These are phyloP conservation scores for Ananas comosus DNA, from an alignment of 176 grass and related monocot species.

Conservation along the genomic window DNA sequence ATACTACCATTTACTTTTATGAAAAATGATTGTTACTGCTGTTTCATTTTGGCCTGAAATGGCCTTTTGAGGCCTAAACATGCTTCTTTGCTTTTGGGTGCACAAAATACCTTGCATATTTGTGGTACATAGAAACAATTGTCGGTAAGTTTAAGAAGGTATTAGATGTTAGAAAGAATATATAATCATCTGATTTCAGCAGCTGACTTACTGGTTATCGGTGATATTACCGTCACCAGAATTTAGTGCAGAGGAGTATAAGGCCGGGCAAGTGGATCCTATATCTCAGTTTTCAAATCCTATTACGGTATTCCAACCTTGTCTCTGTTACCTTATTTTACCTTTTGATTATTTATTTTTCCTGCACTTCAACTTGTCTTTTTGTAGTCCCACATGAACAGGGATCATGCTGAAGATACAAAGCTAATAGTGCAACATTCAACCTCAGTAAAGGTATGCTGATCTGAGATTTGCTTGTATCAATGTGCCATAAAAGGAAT, in stretches of 20 bases:
- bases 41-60: not conserved
- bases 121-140: too few relatives aligned
- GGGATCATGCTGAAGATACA: constrained; percentile 89
- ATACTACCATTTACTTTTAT: too few relatives aligned
- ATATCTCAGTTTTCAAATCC: constrained; percentile 87
- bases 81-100: not conserved
- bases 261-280: constrained; percentile 65
- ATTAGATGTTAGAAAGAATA: too few relatives aligned
- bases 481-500: not conserved
- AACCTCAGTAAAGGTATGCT: constrained; percentile 63
- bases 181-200: not conserved
- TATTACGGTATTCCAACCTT: constrained; percentile 41
- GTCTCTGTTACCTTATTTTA: constrained; percentile 7
- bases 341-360: constrained; percentile 7
- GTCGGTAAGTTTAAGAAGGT: not conserved
- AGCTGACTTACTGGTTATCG: constrained; percentile 3
- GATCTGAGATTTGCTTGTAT: constrained; percentile 5
- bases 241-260: constrained; percentile 68
- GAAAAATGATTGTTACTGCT: too few relatives aligned
- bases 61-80: not conserved
- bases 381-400: constrained; percentile 86
- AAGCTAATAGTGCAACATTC: constrained; percentile 83
- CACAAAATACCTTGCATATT: not conserved
- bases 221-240: constrained; percentile 34
- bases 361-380: constrained; percentile 15